Conservation (phyloP, 768 basidiomycete genomes). For the Leucocoprinus birnbaumii region DNA sequence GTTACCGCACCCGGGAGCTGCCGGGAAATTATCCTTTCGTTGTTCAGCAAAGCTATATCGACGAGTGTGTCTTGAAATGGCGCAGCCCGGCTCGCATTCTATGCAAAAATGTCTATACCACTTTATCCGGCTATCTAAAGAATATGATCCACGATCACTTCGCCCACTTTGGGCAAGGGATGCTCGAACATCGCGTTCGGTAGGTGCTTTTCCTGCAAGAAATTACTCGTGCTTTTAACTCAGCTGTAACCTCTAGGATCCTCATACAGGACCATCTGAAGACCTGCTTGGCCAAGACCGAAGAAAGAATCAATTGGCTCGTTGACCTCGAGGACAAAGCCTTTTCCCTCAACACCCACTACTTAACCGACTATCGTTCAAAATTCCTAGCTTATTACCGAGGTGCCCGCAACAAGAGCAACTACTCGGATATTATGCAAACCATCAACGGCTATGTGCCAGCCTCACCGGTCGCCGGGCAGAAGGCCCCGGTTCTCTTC, state of each 20-base stretch:
- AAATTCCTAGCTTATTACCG: conserved; percentile 48
- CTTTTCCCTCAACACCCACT: conserved; percentile 50
- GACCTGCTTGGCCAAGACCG: conserved; percentile 33
- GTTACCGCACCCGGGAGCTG: conserved; percentile 68
- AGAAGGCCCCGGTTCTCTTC: neutral
- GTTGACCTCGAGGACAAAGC: conserved; percentile 47
- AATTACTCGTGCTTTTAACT: neutral
- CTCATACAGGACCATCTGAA: conserved; percentile 48
- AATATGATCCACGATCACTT: conserved; percentile 50
- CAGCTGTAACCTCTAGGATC: conserved; percentile 14
- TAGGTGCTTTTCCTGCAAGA: conserved; percentile 15
- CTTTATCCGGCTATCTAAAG: conserved; percentile 36
- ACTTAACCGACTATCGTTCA: conserved; percentile 40
- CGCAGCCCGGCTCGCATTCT: conserved; percentile 39
- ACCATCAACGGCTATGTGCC: conserved; percentile 20
- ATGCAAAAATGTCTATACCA: conserved; percentile 34
- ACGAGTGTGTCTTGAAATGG: conserved; percentile 46
- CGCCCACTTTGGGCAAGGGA: conserved; percentile 46
- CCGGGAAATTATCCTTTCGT: conserved; percentile 67
- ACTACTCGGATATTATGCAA: conserved; percentile 20
- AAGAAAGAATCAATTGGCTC: conserved; percentile 44
- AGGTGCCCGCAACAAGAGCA: conserved; percentile 30
- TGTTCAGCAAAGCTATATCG: conserved; percentile 51
- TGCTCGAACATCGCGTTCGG: conserved; percentile 46
- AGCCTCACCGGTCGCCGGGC: neutral